Conservation (phyloP, 2,329 filamentous ascomycete species). For the Fusarium praegraminearum region DNA sequence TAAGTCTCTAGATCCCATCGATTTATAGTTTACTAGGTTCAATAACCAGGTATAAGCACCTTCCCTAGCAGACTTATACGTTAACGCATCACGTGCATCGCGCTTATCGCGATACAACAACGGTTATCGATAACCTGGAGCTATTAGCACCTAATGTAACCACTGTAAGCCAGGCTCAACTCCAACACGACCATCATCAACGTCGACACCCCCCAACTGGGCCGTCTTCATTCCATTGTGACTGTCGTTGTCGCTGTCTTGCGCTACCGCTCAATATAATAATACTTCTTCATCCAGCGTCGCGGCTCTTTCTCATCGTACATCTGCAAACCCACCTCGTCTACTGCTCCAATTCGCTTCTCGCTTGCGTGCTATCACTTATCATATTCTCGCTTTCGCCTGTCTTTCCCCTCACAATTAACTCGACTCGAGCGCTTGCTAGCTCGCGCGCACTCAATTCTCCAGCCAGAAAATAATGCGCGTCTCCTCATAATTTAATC, state of each 20-base stretch:
- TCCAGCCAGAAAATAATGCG: constrained; percentile 46
- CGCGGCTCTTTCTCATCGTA: background rate
- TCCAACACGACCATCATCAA: constrained; percentile 38
- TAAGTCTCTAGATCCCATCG: background rate
- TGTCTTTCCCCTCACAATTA: constrained; percentile 5
- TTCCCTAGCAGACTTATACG: no score
- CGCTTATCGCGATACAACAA: constrained; percentile 37
- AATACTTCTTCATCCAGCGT: background rate
- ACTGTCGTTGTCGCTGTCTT: background rate
- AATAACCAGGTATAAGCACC: no score
- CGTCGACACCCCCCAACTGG: background rate
- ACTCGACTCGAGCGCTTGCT: constrained; percentile 14
- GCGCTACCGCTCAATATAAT: background rate
- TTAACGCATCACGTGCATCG: constrained; percentile 43
- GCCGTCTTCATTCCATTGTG: constrained; percentile 4
- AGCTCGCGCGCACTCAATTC: constrained; percentile 9
- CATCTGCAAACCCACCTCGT: background rate
- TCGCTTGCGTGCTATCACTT: constrained; percentile 10
- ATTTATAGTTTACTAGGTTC: background rate
- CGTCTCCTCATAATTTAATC: constrained; percentile 44
- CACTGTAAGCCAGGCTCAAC: constrained; percentile 43
- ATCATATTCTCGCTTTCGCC: constrained; percentile 19
- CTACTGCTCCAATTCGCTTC: constrained; percentile 4
- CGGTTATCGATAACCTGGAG: constrained; percentile 12
- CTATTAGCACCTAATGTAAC: constrained; percentile 39